Conservation (phyloP, 495 filamentous ascomycete genomes). For the Pyrenula aspistea region DNA sequence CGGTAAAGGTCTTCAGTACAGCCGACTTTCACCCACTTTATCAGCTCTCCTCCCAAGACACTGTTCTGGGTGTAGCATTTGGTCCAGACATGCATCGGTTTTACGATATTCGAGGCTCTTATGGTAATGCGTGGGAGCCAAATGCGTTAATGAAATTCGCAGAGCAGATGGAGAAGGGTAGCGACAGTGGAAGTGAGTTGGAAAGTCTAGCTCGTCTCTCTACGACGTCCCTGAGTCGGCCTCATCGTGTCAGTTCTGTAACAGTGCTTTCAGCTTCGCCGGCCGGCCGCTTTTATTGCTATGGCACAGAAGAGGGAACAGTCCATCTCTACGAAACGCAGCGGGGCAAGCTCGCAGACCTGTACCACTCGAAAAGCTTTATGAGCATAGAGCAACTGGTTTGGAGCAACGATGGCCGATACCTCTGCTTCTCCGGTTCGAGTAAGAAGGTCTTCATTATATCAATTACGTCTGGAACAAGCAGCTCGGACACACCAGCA, state of each 20-base stretch:
- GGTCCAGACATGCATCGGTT: conserved; percentile 14
- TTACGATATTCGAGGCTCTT: conserved; percentile 16
- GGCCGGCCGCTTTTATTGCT: conserved; percentile 11
- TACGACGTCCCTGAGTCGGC: conserved; percentile 1
- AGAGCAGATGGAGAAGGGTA: conserved; percentile 10
- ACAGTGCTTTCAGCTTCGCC: conserved; percentile 10
- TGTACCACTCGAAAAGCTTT: conserved; percentile 5
- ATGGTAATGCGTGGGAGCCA: conserved; percentile 18
- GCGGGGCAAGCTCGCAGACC: conserved; percentile 7
- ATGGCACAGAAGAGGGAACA: conserved; percentile 10
- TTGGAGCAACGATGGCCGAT: conserved; percentile 12
- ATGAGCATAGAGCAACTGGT: conserved; percentile 14
- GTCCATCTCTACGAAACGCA: conserved; percentile 9
- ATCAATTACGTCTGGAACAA: background rate
- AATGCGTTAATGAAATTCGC: conserved; percentile 11
- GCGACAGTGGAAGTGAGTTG: conserved; percentile 7
- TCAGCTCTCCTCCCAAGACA: conserved; percentile 9
- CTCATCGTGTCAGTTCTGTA: conserved; percentile 8
- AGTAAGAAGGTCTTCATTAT: conserved; percentile 9
- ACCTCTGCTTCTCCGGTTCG: conserved; percentile 12
- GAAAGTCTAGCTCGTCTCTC: conserved; percentile 7
- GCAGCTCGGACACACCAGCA: conserved; percentile 2
- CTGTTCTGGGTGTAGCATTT: conserved; percentile 12
- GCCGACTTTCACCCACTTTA: conserved; percentile 11
- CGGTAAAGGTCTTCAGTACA: conserved; percentile 10